Evolutionary conservation across 108 stramenopile species (phyloP), one percentile per base, ranked within the genome.

Genomic region (Pseudonitzschia delicatissima): DNA sequence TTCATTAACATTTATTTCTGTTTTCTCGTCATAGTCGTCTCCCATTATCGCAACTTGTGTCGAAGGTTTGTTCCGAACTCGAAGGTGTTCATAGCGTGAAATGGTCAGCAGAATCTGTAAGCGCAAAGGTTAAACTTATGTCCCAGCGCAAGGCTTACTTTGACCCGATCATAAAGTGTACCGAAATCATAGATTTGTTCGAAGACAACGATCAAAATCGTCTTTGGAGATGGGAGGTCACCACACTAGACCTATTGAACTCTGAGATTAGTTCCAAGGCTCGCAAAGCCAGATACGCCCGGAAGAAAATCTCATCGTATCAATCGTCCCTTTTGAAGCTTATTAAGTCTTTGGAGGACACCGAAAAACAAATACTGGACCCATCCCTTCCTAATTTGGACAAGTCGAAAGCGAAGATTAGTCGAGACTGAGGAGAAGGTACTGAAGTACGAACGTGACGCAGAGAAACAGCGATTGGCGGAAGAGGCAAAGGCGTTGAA

Each of bases 161-260:
- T 5, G 75, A 71, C 31, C 32, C 33, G 4, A 29, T 62, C 6
- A 15, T 42, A 23, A 45, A 18, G 15, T 64, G 26, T 12, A 63
- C 34, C 17, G 51, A 63, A n/a, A 53, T 63, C 42, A 26, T 62
- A 17, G 66, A 53, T 45, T 31, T 57, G 21, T 74, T 77, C 45
- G 74, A 71, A 50, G 62, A 81, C 55, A 42, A 68, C 12, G 47
- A 60, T 11, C 34, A 68, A 9, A 70, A 77, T 50, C 81, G 74
- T 32, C 74, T 87, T 57, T 92, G 90, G 90, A 61, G 90, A 47
- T 92, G 90, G 90, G 90, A 92, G 68, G 44, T 92, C 45, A 76
- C 67, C 17, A 84, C 80, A 6, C 50, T 78, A 25, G 87, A 88
- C 9, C 74, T 92, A 25, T 68, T 92, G 32, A 79, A 77, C 2